These are phyloP conservation scores for Helenozyma rhizophorensis DNA, from an alignment of 805 yeast genomes.

Conservation along the genomic window DNA sequence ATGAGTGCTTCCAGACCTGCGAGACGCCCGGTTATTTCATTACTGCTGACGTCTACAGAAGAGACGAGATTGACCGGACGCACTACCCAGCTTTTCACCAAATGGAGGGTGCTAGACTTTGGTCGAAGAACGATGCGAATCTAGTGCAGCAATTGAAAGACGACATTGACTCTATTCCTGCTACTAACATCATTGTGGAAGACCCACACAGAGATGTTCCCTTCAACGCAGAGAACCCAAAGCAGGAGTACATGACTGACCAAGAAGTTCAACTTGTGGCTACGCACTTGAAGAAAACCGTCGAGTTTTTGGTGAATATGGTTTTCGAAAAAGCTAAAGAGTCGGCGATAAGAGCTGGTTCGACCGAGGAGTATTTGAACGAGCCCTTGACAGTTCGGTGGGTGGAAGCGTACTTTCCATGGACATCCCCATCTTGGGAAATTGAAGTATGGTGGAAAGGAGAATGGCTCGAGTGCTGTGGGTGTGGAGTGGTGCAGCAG, in stretches of 20 bases:
- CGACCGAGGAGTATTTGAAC: constrained; percentile 51
- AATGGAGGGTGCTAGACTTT: constrained; percentile 91
- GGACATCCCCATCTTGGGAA: constrained; percentile 99
- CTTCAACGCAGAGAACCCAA: constrained; percentile 64
- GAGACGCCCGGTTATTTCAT: constrained; percentile 84
- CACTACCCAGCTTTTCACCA: constrained; percentile 98
- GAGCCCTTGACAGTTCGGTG: constrained; percentile 85
- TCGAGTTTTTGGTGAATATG: constrained; percentile 77
- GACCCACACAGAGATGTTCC: constrained; percentile 54
- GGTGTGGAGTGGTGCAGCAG: constrained; percentile 87
- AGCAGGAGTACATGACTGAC: constrained; percentile 71
- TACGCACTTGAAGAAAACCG: constrained; percentile 76
- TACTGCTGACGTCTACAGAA: constrained; percentile 91
- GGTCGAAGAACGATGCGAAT: constrained; percentile 55
- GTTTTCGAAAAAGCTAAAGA: constrained; percentile 71
- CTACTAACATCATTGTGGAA: constrained; percentile 66
- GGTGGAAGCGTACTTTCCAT: constrained; percentile 94
- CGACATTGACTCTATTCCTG: constrained; percentile 66
- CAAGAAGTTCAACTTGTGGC: constrained; percentile 66
- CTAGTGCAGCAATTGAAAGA: constrained; percentile 33
- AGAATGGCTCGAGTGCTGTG: constrained; percentile 96
- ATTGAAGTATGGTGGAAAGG: constrained; percentile 99
- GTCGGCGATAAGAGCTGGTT: constrained; percentile 58
- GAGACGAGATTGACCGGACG: constrained; percentile 92
- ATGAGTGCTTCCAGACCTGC: constrained; percentile 66